phyloP scores from a whole-genome alignment of 805 yeast species.

The Kuraishia cidri region DNA sequence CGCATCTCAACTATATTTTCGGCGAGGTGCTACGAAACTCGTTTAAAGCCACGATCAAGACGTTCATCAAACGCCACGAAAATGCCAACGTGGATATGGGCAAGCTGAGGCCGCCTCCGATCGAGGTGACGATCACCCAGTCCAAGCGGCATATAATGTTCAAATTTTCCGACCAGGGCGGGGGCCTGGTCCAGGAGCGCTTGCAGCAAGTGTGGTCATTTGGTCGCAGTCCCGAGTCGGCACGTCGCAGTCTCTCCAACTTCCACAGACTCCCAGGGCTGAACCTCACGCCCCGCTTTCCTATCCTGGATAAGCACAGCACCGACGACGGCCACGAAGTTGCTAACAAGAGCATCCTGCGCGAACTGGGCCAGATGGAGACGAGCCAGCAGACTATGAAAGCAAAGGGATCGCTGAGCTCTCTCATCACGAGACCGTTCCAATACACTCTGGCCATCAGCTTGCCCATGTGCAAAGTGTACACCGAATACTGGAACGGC shows the following conservation, averaged over 20 bases:
- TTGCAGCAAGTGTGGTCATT: conserved; percentile 78
- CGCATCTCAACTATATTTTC: conserved; percentile 78
- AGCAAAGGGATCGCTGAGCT: conserved; percentile 26
- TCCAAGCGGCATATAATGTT: conserved; percentile 61
- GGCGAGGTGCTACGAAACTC: conserved; percentile 87
- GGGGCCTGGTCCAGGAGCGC: conserved; percentile 63
- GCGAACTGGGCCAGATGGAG: conserved; percentile 21
- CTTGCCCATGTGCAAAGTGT: conserved; percentile 84
- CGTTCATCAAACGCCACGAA: conserved; percentile 20
- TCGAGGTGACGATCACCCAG: conserved; percentile 66
- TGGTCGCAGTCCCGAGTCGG: conserved; percentile 58
- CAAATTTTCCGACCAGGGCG: conserved; percentile 84
- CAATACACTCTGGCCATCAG: conserved; percentile 79
- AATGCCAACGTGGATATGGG: conserved; percentile 6
- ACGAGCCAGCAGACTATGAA: conserved; percentile 7
- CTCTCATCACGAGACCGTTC: conserved; percentile 64
- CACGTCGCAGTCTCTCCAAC: conserved; percentile 48
- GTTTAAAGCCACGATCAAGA: conserved; percentile 67
- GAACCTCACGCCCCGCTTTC: conserved; percentile 22
- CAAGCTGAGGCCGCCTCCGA: conserved; percentile 46
- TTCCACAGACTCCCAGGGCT: conserved; percentile 67
- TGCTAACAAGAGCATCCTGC: conserved; percentile 12
- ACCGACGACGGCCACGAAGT: background rate
- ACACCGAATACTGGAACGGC: conserved; percentile 97
- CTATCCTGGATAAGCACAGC: conserved; percentile 8